Evolutionary conservation across 179 eudicot species (phyloP).

Genomic region (Heliamphora pulchella): DNA sequence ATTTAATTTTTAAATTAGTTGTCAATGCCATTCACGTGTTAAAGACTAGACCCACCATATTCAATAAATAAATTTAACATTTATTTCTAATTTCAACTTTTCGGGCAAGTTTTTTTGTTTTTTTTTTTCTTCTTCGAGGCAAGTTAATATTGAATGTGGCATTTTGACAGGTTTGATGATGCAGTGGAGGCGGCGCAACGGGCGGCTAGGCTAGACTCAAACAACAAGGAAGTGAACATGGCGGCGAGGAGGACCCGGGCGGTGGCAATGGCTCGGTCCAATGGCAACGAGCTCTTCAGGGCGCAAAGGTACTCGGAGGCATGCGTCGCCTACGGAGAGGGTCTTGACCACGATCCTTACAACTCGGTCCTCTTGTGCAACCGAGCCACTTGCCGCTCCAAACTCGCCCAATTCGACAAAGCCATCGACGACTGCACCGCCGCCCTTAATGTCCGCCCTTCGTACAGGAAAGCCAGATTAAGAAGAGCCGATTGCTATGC

Average conservation of each 20-base stretch:
- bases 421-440: conserved; percentile 63
- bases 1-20: no score
- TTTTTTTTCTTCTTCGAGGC: no score
- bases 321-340: conserved; percentile 49
- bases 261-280: conserved; percentile 49
- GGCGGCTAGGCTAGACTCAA: conserved; percentile 41
- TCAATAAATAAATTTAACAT: no score
- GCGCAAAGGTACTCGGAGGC: conserved; percentile 44
- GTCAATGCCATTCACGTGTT: no score
- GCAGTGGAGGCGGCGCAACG: conserved; percentile 45
- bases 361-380: conserved; percentile 52
- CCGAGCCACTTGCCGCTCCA: conserved; percentile 60
- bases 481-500: conserved; percentile 63
- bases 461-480: conserved; percentile 60
- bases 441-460: conserved; percentile 54
- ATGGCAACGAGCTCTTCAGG: conserved; percentile 56
- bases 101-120: neutral
- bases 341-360: conserved; percentile 51
- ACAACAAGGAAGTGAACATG: conserved; percentile 37
- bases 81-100: no score
- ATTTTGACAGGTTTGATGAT: conserved; percentile 46
- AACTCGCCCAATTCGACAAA: conserved; percentile 48
- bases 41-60: no score
- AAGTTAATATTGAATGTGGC: neutral
- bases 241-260: conserved; percentile 32